Base-by-base conservation (phyloP, 2,329 filamentous ascomycete species). In the Claviceps lovelessii region DNA sequence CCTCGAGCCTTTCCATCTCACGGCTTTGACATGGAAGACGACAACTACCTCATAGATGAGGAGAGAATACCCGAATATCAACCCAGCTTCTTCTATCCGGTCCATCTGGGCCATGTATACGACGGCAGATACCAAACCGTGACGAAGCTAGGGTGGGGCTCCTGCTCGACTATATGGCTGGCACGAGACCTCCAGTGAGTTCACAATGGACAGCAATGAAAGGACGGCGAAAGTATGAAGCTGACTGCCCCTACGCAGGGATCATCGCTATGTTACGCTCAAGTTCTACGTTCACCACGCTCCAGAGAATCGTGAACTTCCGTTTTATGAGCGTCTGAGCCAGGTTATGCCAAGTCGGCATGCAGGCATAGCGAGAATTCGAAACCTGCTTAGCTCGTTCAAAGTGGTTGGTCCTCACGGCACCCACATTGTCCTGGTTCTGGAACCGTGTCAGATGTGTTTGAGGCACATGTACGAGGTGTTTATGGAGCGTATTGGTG, bases 81-180 rank as follows among this genome's bases (percentile, higher is more conserved):
- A 2, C 56, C 67, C 0, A 62, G 66, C 2, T 60, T 62, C 3
- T 73, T 69, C 53, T 72, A 73, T 56, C 67, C 70, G 1, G 67
- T 67, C n/a, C 63, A 59, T 0, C 58, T 71, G 1, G 70, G 71
- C 3, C 63, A 75, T 13, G 56, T 70, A 1, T 65, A 73, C 3
- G 60, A 64, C 2, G 55, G 62, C n/a, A 58, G 62, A 4, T 76
- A 66, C 53, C 66, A 75, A 59, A 54, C 65, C 0, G 53, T 73
- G 0, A 61, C 66, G 0, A 75, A 75, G 55, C 59, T 75, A 8
- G 72, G 72, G 10, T 74, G 60, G 59, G 72, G 72, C 28, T 60
- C 61, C 17, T 67, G 62, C 7, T 74, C 70, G 5, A 75, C 71
- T 0, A 69, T 73, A 19, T 75, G 72, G 71, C 63, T 75, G 15